These are phyloP conservation scores for Dothistroma septosporum DNA, from an alignment of 2,329 filamentous ascomycete species.

Conservation along the genomic window DNA sequence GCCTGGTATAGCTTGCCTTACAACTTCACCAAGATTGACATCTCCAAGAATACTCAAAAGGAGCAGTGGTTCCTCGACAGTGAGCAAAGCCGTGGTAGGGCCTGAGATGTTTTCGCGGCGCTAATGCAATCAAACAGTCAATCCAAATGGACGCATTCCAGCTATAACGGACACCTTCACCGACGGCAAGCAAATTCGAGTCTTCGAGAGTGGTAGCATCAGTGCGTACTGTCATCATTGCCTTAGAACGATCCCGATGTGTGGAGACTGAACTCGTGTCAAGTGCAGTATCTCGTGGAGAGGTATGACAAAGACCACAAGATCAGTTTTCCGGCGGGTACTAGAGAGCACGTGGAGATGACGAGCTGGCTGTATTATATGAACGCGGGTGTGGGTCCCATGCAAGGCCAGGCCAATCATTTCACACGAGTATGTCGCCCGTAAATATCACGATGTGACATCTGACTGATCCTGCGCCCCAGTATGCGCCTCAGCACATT, in stretches of 20 bases:
- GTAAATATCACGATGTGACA: not conserved
- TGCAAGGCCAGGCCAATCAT: constrained; percentile 66
- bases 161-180: constrained; percentile 75
- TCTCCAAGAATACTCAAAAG: constrained; percentile 74
- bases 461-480: not conserved
- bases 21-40: constrained; percentile 66
- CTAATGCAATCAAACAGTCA: not conserved
- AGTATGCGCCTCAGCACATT: constrained; percentile 76
- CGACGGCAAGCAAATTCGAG: constrained; percentile 66
- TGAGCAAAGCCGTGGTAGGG: constrained; percentile 39
- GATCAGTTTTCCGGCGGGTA: constrained; percentile 70
- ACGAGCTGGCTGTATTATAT: constrained; percentile 69
- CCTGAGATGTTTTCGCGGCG: constrained; percentile 57
- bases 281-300: constrained; percentile 35
- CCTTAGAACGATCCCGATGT: not conserved
- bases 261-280: not conserved
- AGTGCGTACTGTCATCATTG: constrained; percentile 38
- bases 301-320: constrained; percentile 59
- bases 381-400: constrained; percentile 58
- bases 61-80: constrained; percentile 84
- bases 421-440: constrained; percentile 54
- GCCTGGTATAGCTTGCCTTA: constrained; percentile 58
- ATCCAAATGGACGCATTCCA: constrained; percentile 63
- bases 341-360: constrained; percentile 68
- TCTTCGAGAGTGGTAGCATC: constrained; percentile 83